phyloP scores from a whole-genome alignment of 345 rosid genomes.

The Turnera subulata region DNA sequence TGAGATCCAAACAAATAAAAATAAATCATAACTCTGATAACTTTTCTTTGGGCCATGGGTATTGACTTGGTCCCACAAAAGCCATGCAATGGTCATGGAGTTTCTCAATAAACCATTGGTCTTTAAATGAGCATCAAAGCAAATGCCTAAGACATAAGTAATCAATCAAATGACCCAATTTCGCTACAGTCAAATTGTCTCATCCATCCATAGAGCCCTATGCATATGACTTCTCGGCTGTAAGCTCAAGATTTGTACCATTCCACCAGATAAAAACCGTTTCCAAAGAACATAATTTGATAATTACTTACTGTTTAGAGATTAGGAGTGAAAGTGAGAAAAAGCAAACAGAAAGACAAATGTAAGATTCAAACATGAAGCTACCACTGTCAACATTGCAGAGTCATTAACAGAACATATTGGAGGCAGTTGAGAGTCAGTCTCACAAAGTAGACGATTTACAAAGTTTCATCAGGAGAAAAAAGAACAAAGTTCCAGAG shows the following conservation, averaged over 20 bases:
- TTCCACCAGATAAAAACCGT: neutral
- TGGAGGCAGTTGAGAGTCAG: neutral
- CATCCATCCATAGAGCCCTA: neutral
- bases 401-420: neutral
- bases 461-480: neutral
- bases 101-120: neutral
- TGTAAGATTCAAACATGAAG: slow-evolving; percentile 2
- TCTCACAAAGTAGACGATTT: slow-evolving; percentile 11
- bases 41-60: neutral
- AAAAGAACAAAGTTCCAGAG: neutral
- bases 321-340: neutral
- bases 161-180: neutral
- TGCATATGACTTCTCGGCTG: neutral
- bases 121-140: slow-evolving; percentile 6
- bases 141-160: neutral
- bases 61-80: neutral
- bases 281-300: neutral
- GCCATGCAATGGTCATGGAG: neutral
- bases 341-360: neutral
- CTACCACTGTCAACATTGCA: neutral
- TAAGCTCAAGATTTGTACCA: neutral
- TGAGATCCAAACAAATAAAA: neutral
- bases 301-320: neutral
- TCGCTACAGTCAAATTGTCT: neutral
- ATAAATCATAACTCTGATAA: neutral